Conservation (phyloP, 1,139 yeast genomes). For the Scheffersomyces titani region DNA sequence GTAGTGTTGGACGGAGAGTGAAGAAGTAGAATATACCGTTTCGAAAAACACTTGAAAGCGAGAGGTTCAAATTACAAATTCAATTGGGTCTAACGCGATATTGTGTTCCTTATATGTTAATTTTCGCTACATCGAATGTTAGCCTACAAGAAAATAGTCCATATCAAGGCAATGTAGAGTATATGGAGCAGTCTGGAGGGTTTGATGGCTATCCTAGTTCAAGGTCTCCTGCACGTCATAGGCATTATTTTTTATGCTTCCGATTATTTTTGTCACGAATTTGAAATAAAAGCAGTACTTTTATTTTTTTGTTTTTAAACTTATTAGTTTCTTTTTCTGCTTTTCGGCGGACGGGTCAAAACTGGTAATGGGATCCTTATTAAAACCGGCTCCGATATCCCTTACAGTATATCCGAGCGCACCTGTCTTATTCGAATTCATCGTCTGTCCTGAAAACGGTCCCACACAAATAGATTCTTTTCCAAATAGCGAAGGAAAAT, state of each 20-base stretch:
- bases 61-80: background rate
- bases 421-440: background rate
- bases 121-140: background rate
- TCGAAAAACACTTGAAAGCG: background rate
- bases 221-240: background rate
- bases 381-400: background rate
- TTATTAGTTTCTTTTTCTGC: background rate
- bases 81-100: background rate
- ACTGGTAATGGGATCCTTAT: background rate
- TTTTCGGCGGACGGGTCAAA: background rate
- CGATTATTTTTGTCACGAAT: background rate
- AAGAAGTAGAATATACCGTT: background rate
- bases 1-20: background rate
- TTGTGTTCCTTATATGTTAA: background rate
- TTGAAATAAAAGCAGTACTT: background rate
- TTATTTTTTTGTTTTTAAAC: background rate
- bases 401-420: background rate
- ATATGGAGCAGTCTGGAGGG: background rate
- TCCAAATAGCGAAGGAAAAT: background rate
- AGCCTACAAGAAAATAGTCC: background rate
- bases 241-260: background rate
- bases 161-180: background rate
- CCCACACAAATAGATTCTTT: background rate
- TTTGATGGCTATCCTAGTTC: background rate
- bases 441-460: background rate